Conservation (phyloP, 2,329 filamentous ascomycete species). For the Spiromastix sp. region DNA sequence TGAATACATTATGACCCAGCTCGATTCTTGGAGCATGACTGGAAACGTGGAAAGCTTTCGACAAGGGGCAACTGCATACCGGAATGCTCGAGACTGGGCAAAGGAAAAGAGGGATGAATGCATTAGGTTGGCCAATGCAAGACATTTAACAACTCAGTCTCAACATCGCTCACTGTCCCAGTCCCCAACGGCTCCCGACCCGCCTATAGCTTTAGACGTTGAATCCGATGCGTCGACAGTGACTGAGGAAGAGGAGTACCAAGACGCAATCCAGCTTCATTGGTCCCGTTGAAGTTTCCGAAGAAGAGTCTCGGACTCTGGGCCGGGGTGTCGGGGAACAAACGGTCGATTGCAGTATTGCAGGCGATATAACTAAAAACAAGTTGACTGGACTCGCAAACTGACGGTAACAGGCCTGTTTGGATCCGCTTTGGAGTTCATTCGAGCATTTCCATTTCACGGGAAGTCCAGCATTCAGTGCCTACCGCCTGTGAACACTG, state of each 20-base stretch:
- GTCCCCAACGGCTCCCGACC: not conserved
- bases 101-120: slow-evolving; percentile 27
- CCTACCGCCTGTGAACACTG: too few species aligned
- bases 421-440: too few species aligned
- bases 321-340: not conserved
- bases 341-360: too few species aligned
- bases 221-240: slow-evolving; percentile 1
- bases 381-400: not conserved
- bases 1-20: slow-evolving; percentile 7
- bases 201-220: not conserved
- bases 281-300: not conserved
- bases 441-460: too few species aligned
- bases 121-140: slow-evolving; percentile 21
- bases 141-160: not conserved
- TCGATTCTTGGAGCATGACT: slow-evolving; percentile 6
- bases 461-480: too few species aligned
- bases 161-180: not conserved
- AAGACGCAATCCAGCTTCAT: not conserved
- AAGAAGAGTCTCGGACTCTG: slow-evolving; percentile 1
- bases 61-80: slow-evolving; percentile 27
- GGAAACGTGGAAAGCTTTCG: slow-evolving; percentile 20
- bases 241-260: not conserved
- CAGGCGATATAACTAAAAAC: not conserved
- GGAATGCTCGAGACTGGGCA: slow-evolving; percentile 32
- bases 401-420: too few species aligned